Conservation (phyloP, 345 rosid genomes). For the Erucastrum elatum region DNA sequence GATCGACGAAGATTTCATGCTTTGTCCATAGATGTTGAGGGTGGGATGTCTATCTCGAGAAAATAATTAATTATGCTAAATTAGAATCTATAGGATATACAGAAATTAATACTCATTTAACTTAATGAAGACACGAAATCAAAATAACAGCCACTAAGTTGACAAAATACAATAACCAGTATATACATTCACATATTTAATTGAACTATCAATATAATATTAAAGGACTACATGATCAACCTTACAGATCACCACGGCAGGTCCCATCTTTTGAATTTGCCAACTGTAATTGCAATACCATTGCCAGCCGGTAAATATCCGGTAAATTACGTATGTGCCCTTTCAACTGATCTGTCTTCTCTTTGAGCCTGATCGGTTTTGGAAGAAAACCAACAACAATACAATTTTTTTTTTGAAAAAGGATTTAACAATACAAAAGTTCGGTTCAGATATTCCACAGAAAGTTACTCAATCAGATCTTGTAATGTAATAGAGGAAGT, state of each 20-base stretch:
- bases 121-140: not conserved
- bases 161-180: not conserved
- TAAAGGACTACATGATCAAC: not conserved
- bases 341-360: not conserved
- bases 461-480: not conserved
- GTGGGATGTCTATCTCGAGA: constrained; percentile 23
- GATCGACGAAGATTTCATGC: not conserved
- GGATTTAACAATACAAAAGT: not conserved
- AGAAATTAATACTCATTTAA: too few species aligned
- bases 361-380: not conserved
- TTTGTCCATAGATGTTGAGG: constrained; percentile 23
- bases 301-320: constrained; percentile 20
- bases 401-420: not conserved
- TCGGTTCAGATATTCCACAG: not conserved
- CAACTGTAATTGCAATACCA: constrained; percentile 28
- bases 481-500: not conserved
- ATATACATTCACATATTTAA: not conserved
- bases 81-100: not conserved
- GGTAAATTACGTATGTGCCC: constrained; percentile 1
- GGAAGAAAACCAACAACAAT: not conserved
- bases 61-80: constrained; percentile 1
- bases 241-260: constrained; percentile 19
- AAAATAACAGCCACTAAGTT: not conserved
- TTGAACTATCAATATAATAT: not conserved
- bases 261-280: constrained; percentile 8